Evolutionary conservation across 305 asterid species (phyloP).

Genomic region (Fraxinus albicans): DNA sequence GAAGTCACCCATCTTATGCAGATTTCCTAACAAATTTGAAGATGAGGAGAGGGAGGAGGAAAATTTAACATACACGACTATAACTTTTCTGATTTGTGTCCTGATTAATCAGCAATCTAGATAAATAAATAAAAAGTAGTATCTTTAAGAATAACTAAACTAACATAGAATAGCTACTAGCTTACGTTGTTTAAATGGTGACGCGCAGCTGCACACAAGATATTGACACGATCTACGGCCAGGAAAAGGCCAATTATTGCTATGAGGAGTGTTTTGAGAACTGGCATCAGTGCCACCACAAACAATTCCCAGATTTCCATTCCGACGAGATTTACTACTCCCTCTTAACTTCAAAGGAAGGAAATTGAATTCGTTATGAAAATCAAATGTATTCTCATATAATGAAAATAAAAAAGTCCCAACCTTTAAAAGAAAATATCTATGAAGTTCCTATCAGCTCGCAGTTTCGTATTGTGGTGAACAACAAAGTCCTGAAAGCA

Average conservation of each 20-base stretch:
- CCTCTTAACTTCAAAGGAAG: background rate
- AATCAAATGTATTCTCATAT: background rate
- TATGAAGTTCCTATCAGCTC: background rate
- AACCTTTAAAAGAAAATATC: background rate
- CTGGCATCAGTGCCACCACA: slow-evolving; percentile 41
- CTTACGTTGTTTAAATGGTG: slow-evolving; percentile 47
- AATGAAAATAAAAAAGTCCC: background rate
- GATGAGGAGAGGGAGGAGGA: no score
- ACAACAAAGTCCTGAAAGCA: background rate
- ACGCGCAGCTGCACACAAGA: slow-evolving; percentile 32
- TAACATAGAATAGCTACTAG: background rate
- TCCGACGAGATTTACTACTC: background rate
- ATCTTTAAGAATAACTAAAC: background rate
- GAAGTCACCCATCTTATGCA: no score
- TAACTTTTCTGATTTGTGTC: no score
- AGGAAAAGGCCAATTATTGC: slow-evolving; percentile 35
- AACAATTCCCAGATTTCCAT: slow-evolving; percentile 37
- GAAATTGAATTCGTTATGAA: background rate
- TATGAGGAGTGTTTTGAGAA: slow-evolving; percentile 32
- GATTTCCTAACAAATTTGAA: no score
- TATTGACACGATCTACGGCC: slow-evolving; percentile 32
- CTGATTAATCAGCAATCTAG: no score
- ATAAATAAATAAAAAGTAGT: background rate
- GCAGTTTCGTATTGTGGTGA: background rate
- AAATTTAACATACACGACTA: no score